Base-by-base conservation (phyloP, 768 basidiomycete species). In the Flagelloscypha sp. region DNA sequence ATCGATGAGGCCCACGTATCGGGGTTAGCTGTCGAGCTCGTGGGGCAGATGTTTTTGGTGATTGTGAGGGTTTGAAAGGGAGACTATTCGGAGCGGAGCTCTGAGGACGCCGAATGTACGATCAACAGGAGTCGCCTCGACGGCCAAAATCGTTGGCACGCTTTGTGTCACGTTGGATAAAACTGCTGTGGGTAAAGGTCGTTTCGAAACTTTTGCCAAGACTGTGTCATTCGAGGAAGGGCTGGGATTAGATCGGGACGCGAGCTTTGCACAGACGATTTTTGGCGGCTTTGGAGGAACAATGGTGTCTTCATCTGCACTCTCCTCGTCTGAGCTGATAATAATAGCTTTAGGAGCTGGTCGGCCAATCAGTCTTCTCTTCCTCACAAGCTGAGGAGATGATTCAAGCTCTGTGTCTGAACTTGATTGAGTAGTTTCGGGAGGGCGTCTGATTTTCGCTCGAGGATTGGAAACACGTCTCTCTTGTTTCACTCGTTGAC, bases 21-120 rank as follows among this genome's bases (percentile, higher is more conserved):
- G 84, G 84, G 3, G 84, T 86, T 20, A 84, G 66, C 43, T 67
- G 75, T 17, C 80, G 74, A n/a, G 65, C 49, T 44, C 69, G 77
- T 18, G 59, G 27, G 39, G 44, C n/a, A 43, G 24, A 11, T 39
- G 36, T n/a, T 12, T 7, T 16, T 12, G 37, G 43, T 3, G 16
- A 30, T 33, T 19, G 45, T 33, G 25, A 31, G 17, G n/a, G 41
- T 35, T 25, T 35, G 21, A 35, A n/a, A n/a, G 10, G 10, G 16
- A 23, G 33, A 35, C 1, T 35, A 22, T 22, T 35, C 33, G 3
- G 62, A 62, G 4, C 58, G 44, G 19, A 54, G 28, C 17, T 37
- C 11, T 33, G 37, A 20, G 38, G 36, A n/a, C 32, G 24, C 11
- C 36, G 7, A 24, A 27, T 37, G 24, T 34, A 24, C 15, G 30